Evolutionary conservation across 2,329 filamentous ascomycete species (phyloP).

Genomic region (Hirsutella thompsonii): DNA sequence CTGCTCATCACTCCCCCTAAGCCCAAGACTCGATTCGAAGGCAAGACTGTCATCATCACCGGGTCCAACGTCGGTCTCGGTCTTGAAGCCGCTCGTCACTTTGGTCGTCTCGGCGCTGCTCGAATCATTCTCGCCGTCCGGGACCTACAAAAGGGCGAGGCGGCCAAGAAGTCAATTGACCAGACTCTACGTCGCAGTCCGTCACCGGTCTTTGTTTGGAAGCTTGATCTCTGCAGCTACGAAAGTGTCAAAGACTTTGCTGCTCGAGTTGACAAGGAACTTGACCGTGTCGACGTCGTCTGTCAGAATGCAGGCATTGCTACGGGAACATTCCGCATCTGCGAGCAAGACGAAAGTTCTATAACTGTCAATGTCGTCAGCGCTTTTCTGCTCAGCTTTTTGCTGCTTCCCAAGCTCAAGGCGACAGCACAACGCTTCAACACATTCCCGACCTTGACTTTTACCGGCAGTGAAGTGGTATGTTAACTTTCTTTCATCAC

Average conservation of each 20-base stretch:
- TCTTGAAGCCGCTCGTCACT: conserved; percentile 1
- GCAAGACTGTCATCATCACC: conserved; percentile 3
- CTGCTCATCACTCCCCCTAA: neutral
- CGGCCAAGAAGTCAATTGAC: neutral
- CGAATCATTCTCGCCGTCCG: conserved; percentile 1
- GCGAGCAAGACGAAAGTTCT: conserved; percentile 32
- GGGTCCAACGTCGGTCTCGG: conserved; percentile 3
- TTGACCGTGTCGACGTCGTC: neutral
- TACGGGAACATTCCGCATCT: conserved; percentile 14
- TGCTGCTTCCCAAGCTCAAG: conserved; percentile 38
- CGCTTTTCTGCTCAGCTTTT: conserved; percentile 33
- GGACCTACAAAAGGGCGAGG: neutral
- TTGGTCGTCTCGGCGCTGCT: neutral
- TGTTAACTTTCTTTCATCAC: too few species aligned
- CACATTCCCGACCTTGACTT: conserved; percentile 12
- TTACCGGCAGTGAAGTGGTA: conserved; percentile 8
- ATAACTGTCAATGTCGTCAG: conserved; percentile 41
- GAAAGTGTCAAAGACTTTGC: neutral
- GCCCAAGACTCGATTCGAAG: neutral
- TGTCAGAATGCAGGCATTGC: conserved; percentile 25
- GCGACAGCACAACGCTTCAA: conserved; percentile 16
- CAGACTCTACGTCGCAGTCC: neutral
- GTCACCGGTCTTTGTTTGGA: neutral
- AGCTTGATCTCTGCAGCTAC: neutral
- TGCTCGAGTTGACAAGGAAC: neutral